Percentiles rank a stretch among this genome's conserved stretches.
These are phyloP conservation scores for Ilyonectria mors-panacis DNA, from an alignment of 2,329 filamentous ascomycete genomes.

Conservation along the genomic window DNA sequence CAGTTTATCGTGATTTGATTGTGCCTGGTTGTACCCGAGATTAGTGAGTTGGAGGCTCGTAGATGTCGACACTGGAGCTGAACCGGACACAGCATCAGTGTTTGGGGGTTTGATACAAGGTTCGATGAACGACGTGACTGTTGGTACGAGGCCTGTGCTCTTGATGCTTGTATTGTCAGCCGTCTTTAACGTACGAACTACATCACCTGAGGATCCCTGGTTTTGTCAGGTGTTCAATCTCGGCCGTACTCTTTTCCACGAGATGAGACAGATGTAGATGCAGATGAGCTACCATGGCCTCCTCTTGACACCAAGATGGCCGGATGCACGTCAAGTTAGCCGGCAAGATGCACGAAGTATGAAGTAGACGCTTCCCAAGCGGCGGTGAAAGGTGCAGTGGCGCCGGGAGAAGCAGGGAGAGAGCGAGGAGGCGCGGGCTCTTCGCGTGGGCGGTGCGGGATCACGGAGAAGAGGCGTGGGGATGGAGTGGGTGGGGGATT, in stretches of 20 bases:
- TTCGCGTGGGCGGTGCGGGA: background rate
- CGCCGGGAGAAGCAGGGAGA: slow-evolving; percentile 45
- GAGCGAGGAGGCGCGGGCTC: background rate
- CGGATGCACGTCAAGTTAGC: background rate
- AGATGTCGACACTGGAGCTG: background rate
- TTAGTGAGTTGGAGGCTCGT: background rate
- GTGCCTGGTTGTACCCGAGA: background rate
- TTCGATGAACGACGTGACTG: background rate
- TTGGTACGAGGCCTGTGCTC: slow-evolving; percentile 11
- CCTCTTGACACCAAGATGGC: background rate
- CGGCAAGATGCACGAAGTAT: background rate
- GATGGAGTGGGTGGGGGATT: background rate
- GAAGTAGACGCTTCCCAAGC: background rate
- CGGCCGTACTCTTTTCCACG: background rate
- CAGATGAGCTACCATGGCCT: background rate
- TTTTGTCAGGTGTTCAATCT: background rate
- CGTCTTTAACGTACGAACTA: slow-evolving; percentile 7
- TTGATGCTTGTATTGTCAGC: background rate
- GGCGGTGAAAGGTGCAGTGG: slow-evolving; percentile 42
- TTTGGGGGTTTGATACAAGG: background rate
- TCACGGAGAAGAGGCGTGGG: slow-evolving; percentile 15
- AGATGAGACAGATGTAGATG: background rate
- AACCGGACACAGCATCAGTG: too few relatives aligned
- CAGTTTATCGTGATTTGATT: background rate
- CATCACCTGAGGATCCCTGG: slow-evolving; percentile 14